Base-by-base conservation (phyloP, 148 eudicot genomes). In the Mesembryanthemum crystallinum region DNA sequence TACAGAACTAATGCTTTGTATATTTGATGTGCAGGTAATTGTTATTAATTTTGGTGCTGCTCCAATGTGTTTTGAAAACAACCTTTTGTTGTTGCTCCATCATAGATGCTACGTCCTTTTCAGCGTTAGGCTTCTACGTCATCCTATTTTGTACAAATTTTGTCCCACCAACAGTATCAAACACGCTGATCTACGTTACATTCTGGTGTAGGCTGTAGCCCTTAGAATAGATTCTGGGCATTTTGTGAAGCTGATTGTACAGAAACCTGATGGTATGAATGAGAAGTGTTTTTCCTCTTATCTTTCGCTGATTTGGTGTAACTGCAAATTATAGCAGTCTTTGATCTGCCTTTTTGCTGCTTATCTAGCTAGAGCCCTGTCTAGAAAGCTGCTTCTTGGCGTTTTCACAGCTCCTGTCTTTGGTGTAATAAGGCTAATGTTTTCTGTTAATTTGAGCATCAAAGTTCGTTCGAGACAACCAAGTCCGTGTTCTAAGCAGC, bases 131-230 rank as follows among this genome's bases (percentile, higher is more conserved):
- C 20, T 23, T 21, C 71, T 67, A 20, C n/a, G 8, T 23, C 10
- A 64, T 66, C 45, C 45, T 64, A 39, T 39, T 11, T 37, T 67
- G 71, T 67, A 67, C 24, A 67, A 65, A n/a, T 42, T 18, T 42
- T 67, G 29, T 67, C 10, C 20, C 20, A 37, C 20, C 24, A 25
- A 17, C 14, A 3, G 11, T 20, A 42, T 37, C 51, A 21, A 23
- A 42, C 52, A n/a, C 32, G 32, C 24, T 67, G 32, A 32, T 67
- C 71, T 43, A 10, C 14, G 39, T 35, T 64, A 32, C 4, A 33
- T 37, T 66, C 35, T 39, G 28, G 28, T 39, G 49, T n/a, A 39
- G n/a, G n/a, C n/a, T n/a, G n/a, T n/a, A 45, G 39, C 39, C 49
- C 69, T 35, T 66, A 23, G 69, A 21, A 21, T 66, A n/a, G 15